Conservation (phyloP, 441 rosid species). For the Theobroma grandiflorum region DNA sequence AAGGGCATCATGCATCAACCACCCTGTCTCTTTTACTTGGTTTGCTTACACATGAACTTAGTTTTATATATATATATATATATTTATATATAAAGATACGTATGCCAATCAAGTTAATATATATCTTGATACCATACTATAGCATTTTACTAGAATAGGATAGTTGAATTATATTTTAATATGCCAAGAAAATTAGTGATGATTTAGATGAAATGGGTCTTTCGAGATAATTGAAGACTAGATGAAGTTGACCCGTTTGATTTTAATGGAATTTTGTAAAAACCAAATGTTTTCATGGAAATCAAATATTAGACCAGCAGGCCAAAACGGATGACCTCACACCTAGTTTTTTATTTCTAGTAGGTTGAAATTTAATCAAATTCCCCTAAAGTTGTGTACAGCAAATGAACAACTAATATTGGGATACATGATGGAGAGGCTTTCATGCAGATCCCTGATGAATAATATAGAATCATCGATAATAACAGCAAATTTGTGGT, state of each 20-base stretch:
- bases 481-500: not conserved
- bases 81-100: not conserved
- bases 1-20: not conserved
- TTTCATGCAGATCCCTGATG: not conserved
- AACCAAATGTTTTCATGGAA: constrained; percentile 20
- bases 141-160: not conserved
- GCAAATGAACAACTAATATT: not conserved
- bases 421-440: not conserved
- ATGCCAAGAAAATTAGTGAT: not conserved
- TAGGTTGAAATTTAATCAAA: not conserved
- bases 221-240: constrained; percentile 27
- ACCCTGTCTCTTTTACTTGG: constrained; percentile 19
- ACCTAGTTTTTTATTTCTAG: not conserved
- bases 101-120: not conserved
- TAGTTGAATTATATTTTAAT: not conserved
- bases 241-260: constrained; percentile 22
- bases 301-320: constrained; percentile 24
- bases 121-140: not conserved
- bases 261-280: constrained; percentile 14
- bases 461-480: constrained; percentile 3
- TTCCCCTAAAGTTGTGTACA: not conserved
- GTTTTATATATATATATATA: not conserved
- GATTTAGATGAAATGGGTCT: constrained; percentile 23
- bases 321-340: constrained; percentile 39
- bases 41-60: not conserved